phyloP scores from a whole-genome alignment of 2,329 filamentous ascomycete genomes.

The Pyricularia pennisetigena region DNA sequence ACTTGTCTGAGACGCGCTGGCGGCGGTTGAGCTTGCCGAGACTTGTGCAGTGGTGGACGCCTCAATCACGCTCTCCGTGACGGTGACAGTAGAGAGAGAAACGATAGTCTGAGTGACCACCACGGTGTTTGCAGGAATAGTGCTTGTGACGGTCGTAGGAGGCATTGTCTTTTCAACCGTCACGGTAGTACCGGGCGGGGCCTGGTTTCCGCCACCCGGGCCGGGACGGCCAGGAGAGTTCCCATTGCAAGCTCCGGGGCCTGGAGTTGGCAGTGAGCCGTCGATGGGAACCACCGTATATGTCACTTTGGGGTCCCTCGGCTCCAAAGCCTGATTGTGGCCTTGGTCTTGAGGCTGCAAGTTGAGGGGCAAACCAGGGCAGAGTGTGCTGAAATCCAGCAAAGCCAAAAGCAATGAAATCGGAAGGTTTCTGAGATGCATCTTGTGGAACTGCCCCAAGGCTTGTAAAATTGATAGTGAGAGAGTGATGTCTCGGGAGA shows the following conservation, averaged over 20 bases:
- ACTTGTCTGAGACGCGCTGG: background rate
- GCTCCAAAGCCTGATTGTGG: conserved; percentile 7
- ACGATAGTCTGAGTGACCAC: conserved; percentile 9
- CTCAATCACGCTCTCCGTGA: background rate
- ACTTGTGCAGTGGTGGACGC: background rate
- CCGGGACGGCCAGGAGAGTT: conserved; percentile 4
- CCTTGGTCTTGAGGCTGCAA: conserved; percentile 8
- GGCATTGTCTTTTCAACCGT: conserved; percentile 7
- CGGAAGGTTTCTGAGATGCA: conserved; percentile 11
- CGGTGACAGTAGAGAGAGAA: background rate
- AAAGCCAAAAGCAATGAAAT: conserved; percentile 8
- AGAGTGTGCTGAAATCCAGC: conserved; percentile 8
- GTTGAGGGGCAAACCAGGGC: conserved; percentile 14
- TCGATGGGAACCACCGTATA: conserved; percentile 28
- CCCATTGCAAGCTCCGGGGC: conserved; percentile 7
- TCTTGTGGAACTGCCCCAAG: conserved; percentile 7
- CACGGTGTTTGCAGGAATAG: conserved; percentile 14
- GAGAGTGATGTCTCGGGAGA: background rate
- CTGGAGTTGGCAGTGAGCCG: conserved; percentile 11
- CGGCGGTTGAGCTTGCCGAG: background rate
- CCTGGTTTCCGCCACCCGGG: conserved; percentile 10
- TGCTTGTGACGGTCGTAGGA: conserved; percentile 8
- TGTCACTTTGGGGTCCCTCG: conserved; percentile 17
- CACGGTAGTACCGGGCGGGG: conserved; percentile 8
- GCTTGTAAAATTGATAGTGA: background rate